Evolutionary conservation across 352 stramenopile species (phyloP).

Genomic region (Thalassiosira allenii): DNA sequence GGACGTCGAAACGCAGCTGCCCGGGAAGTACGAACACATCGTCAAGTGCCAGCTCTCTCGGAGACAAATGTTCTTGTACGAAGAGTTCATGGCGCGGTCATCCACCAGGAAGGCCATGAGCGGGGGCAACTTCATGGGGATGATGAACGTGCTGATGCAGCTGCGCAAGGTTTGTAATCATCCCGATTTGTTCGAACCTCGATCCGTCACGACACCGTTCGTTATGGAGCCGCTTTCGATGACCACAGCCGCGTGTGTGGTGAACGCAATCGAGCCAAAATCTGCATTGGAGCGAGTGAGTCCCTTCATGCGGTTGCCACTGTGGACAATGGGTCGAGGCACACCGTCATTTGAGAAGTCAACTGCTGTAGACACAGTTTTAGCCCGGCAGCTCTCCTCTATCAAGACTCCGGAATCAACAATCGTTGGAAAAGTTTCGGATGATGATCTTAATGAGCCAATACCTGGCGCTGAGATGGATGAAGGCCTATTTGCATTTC

Average conservation of each 20-base stretch:
- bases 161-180: constrained; percentile 97
- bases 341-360: constrained; percentile 60
- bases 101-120: constrained; percentile 92
- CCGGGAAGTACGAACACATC: constrained; percentile 97
- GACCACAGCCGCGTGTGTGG: constrained; percentile 63
- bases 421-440: constrained; percentile 33
- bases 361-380: constrained; percentile 43
- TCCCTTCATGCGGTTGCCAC: constrained; percentile 49
- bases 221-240: constrained; percentile 84
- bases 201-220: constrained; percentile 96
- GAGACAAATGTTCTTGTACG: constrained; percentile 96
- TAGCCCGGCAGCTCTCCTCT: constrained; percentile 41
- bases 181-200: constrained; percentile 97
- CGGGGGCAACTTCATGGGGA: constrained; percentile 94
- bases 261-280: constrained; percentile 57
- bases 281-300: constrained; percentile 64
- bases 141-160: constrained; percentile 99
- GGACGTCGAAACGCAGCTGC: constrained; percentile 97
- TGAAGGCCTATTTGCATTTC: constrained; percentile 56
- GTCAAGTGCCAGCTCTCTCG: constrained; percentile 93
- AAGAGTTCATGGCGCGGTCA: constrained; percentile 97
- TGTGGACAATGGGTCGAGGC: constrained; percentile 76
- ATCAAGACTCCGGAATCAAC: constrained; percentile 46
- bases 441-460: constrained; percentile 40
- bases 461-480: constrained; percentile 15